A percentile compares a stretch with the other conserved stretches of the same genome.
phyloP scores from a whole-genome alignment of 129 eudicot species.

The Gnaphalium uliginosum region DNA sequence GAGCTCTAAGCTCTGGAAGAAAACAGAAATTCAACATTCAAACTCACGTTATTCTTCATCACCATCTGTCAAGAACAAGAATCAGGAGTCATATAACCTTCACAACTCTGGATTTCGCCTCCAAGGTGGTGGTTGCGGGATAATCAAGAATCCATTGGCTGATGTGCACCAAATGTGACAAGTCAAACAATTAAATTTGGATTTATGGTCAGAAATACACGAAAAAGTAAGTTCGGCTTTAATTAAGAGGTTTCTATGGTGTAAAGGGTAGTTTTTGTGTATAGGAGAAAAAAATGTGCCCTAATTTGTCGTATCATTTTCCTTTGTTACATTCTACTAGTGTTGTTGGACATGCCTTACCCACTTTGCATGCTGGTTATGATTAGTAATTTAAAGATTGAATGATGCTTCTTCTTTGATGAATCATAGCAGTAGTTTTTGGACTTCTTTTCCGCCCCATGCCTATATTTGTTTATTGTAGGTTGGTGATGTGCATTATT shows the following conservation, averaged over 20 bases:
- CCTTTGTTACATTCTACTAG: slow-evolving; percentile 16
- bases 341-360: slow-evolving; percentile 17
- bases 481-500: slow-evolving; percentile 31
- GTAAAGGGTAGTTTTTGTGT: slow-evolving; percentile 22
- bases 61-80: slow-evolving; percentile 30
- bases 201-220: neutral
- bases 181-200: neutral
- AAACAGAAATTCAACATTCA: slow-evolving; percentile 44
- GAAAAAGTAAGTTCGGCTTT: neutral
- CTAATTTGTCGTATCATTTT: slow-evolving; percentile 1
- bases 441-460: slow-evolving; percentile 13
- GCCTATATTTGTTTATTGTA: slow-evolving; percentile 15
- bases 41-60: slow-evolving; percentile 30
- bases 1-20: slow-evolving; percentile 76
- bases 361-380: slow-evolving; percentile 25
- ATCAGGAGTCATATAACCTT: slow-evolving; percentile 23
- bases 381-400: slow-evolving; percentile 28
- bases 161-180: slow-evolving; percentile 34
- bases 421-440: slow-evolving; percentile 11
- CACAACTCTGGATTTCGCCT: slow-evolving; percentile 41
- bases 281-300: slow-evolving; percentile 13
- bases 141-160: slow-evolving; percentile 80
- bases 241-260: slow-evolving; percentile 10
- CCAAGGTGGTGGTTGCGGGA: slow-evolving; percentile 49
- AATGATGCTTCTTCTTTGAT: slow-evolving; percentile 12